phyloP scores from a whole-genome alignment of 2,329 filamentous ascomycete species.

The Arthrobotrys musiformis region DNA sequence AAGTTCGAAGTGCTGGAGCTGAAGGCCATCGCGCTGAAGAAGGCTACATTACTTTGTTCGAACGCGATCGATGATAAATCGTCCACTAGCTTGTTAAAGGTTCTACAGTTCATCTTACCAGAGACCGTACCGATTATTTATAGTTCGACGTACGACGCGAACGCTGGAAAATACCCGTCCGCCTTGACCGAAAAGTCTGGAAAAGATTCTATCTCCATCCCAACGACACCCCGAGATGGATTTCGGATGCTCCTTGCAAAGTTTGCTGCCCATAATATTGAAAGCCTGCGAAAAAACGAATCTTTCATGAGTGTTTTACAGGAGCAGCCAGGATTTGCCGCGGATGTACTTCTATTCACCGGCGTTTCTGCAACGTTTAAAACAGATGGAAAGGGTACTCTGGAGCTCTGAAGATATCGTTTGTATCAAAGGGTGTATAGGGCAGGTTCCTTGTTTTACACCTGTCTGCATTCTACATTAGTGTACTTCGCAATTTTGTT shows the following conservation, averaged over 20 bases:
- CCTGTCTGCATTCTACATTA: too few relatives aligned
- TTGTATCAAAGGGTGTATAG: not conserved
- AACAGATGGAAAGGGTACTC: slow-evolving; percentile 12
- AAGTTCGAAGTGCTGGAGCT: slow-evolving; percentile 38
- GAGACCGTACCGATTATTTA: slow-evolving; percentile 37
- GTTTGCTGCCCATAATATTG: slow-evolving; percentile 33
- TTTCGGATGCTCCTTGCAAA: slow-evolving; percentile 43
- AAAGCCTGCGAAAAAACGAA: slow-evolving; percentile 23
- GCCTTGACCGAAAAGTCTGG: not conserved
- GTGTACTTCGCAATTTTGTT: too few relatives aligned
- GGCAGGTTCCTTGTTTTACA: not conserved
- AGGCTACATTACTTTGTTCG: slow-evolving; percentile 26
- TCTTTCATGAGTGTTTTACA: slow-evolving; percentile 29
- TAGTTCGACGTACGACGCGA: slow-evolving; percentile 24
- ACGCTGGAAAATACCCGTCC: slow-evolving; percentile 23
- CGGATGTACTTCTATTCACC: slow-evolving; percentile 41
- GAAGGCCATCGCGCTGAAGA: slow-evolving; percentile 38
- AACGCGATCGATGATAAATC: not conserved
- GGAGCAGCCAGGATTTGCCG: slow-evolving; percentile 11
- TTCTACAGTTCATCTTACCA: slow-evolving; percentile 28
- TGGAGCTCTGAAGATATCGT: not conserved
- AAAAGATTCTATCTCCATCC: not conserved
- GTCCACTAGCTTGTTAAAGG: not conserved
- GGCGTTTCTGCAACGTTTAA: not conserved
- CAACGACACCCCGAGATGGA: slow-evolving; percentile 15